Base-by-base conservation (phyloP, 2,329 filamentous ascomycete genomes). In the Sporothrix inflata region DNA sequence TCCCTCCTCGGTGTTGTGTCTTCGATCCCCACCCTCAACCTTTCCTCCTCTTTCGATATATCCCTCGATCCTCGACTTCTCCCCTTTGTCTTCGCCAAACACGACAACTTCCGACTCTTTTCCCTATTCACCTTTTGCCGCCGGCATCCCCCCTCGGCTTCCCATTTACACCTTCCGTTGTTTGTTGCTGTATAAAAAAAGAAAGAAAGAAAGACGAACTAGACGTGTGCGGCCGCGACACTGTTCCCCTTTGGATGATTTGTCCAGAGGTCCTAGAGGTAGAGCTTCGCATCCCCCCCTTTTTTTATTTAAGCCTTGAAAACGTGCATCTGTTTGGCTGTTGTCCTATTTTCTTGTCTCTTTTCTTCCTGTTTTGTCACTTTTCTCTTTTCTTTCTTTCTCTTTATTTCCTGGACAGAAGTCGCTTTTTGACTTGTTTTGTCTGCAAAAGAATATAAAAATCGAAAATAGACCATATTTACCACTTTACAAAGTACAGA, bases 241-340 rank as follows among this genome's bases (percentile, higher is more conserved):
- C 34, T 70, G 51, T 30, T 27, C 7, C 51, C 51, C 47, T 49
- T 38, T 34, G 24, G 40, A 65, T 45, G 60, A 45, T 27, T 51
- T 40, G 27, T 51, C 45, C 38, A 67, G 65, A 67, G 65, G 65
- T 67, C 68, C 7, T 70, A 49, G 68, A 70, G 68, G 68, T 61
- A 70, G 67, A 69, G n/a, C 30, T 27, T 40, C 19, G 27, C n/a
- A n/a, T n/a, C 21, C 27, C 21, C 51, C 21, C 1, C 21, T 11
- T n/a, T 19, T 19, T 4, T 51, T 11, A 6, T 51, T 57, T 24
- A 12, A 45, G 42, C 45, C 45, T 38, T 21, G 38, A 16, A 38
- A 65, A 42, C 60, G 38, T 65, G 45, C 63, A 66, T 66, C 60
- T 66, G 16, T 34, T n/a, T 49, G 63, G 63, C 42, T 34, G 42